These are phyloP conservation scores for Xylariaceae sp. DNA, from an alignment of 2,329 filamentous ascomycete species.

Conservation along the genomic window DNA sequence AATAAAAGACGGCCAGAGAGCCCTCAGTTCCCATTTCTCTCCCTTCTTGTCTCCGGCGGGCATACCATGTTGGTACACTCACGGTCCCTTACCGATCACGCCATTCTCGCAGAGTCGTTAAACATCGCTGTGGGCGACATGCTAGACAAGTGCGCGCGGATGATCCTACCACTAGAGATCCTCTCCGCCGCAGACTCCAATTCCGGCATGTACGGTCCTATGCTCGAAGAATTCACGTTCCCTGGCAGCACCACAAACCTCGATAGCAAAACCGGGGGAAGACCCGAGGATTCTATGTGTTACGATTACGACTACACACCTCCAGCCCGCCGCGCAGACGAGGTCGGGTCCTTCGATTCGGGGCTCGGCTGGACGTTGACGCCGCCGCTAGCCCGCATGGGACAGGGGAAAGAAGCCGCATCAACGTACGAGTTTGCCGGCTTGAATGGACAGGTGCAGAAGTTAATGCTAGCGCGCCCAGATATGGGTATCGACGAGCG, in stretches of 20 bases:
- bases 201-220: slow-evolving; percentile 79
- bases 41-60: slow-evolving; percentile 87
- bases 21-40: slow-evolving; percentile 84
- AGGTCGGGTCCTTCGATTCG: slow-evolving; percentile 54
- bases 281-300: slow-evolving; percentile 9
- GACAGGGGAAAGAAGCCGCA: slow-evolving; percentile 52
- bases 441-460: slow-evolving; percentile 69
- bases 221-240: slow-evolving; percentile 83
- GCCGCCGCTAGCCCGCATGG: slow-evolving; percentile 62
- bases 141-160: slow-evolving; percentile 84
- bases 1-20: background rate
- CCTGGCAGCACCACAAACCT: slow-evolving; percentile 41
- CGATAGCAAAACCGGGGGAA: background rate
- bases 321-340: slow-evolving; percentile 62
- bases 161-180: slow-evolving; percentile 66
- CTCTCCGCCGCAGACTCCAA: slow-evolving; percentile 58
- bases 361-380: slow-evolving; percentile 68
- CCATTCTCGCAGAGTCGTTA: slow-evolving; percentile 73
- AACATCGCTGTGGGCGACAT: slow-evolving; percentile 91
- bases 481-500: slow-evolving; percentile 65
- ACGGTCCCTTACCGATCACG: slow-evolving; percentile 69
- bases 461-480: slow-evolving; percentile 48
- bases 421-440: slow-evolving; percentile 79
- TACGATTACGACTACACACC: slow-evolving; percentile 63
- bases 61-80: slow-evolving; percentile 89